Percentiles rank a stretch among this genome's conserved stretches.
phyloP scores from a whole-genome alignment of 2,329 filamentous ascomycete genomes.

The Microdochium nivale region DNA sequence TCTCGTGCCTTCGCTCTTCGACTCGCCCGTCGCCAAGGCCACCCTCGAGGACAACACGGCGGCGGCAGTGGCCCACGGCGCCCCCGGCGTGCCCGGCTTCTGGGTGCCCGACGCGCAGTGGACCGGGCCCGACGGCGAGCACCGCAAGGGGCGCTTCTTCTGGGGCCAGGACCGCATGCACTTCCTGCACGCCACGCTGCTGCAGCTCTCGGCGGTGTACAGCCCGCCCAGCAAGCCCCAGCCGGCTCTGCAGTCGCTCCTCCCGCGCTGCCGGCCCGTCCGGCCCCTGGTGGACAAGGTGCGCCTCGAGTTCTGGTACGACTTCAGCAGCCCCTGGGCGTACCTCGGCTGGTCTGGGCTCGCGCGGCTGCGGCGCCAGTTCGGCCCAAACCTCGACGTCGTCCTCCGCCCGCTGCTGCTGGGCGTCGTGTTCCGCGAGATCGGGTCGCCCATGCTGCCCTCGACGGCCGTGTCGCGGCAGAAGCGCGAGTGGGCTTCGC shows the following conservation, averaged over 20 bases:
- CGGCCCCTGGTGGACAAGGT: neutral
- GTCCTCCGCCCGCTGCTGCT: constrained; percentile 3
- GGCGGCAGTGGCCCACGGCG: constrained; percentile 1
- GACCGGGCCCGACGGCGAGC: neutral
- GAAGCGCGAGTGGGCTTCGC: constrained; percentile 2
- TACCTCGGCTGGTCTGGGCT: constrained; percentile 5
- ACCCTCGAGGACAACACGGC: constrained; percentile 1
- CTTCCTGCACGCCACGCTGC: constrained; percentile 3
- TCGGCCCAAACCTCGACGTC: constrained; percentile 3
- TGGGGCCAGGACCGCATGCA: constrained; percentile 5
- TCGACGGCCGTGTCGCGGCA: constrained; percentile 2
- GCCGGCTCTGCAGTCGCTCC: constrained; percentile 1
- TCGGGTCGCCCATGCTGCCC: constrained; percentile 4
- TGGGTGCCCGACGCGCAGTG: constrained; percentile 2
- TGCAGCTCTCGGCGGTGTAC: neutral
- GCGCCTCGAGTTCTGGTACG: constrained; percentile 7
- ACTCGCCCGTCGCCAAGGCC: neutral
- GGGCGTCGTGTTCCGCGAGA: constrained; percentile 4
- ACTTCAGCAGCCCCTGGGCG: constrained; percentile 6
- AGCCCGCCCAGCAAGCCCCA: neutral
- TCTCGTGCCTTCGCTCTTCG: neutral
- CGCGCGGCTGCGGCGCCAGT: constrained; percentile 1
- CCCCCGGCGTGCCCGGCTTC: constrained; percentile 4
- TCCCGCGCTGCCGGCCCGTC: constrained; percentile 3
- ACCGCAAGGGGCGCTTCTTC: constrained; percentile 2